These are phyloP conservation scores for Oryza brachyantha DNA, from an alignment of 176 grass and related monocot genomes.

Conservation along the genomic window DNA sequence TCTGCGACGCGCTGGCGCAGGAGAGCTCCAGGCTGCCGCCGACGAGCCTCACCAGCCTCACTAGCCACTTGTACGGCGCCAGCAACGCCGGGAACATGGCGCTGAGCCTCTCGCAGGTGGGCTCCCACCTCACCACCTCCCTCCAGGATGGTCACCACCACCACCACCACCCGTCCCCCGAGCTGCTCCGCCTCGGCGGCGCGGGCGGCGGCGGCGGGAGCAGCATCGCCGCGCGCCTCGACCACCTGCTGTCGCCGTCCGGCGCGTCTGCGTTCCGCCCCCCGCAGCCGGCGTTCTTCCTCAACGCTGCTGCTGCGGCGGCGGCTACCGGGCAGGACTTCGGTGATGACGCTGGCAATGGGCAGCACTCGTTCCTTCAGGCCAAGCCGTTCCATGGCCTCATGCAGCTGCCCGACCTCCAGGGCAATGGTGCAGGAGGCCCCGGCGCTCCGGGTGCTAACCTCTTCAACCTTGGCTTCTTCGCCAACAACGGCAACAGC, in stretches of 20 bases:
- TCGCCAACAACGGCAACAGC: slow-evolving; percentile 52
- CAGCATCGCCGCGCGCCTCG: slow-evolving; percentile 53
- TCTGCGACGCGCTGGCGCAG: slow-evolving; percentile 90
- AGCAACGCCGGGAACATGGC: slow-evolving; percentile 60
- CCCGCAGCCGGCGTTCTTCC: slow-evolving; percentile 44
- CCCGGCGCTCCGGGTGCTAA: slow-evolving; percentile 7
- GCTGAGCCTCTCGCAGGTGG: slow-evolving; percentile 73
- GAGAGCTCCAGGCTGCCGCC: slow-evolving; percentile 77
- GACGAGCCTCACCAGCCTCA: slow-evolving; percentile 59
- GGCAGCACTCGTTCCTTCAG: slow-evolving; percentile 54
- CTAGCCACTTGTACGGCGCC: slow-evolving; percentile 66
- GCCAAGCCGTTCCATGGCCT: slow-evolving; percentile 82
- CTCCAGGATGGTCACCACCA: slow-evolving; percentile 56
- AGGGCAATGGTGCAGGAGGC: slow-evolving; percentile 46
- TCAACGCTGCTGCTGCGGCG: slow-evolving; percentile 15
- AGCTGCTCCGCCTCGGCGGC: slow-evolving; percentile 57
- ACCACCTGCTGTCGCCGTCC: slow-evolving; percentile 61
- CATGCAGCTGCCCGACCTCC: slow-evolving; percentile 89
- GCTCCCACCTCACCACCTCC: slow-evolving; percentile 54
- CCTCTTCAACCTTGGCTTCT: slow-evolving; percentile 77
- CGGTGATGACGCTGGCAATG: slow-evolving; percentile 44
- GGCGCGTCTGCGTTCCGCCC: slow-evolving; percentile 60
- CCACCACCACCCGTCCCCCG: slow-evolving; percentile 44
- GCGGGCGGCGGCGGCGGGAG: not conserved
- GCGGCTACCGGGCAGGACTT: slow-evolving; percentile 53